Conservation (phyloP, 441 rosid genomes). For the Corymbia calophylla region DNA sequence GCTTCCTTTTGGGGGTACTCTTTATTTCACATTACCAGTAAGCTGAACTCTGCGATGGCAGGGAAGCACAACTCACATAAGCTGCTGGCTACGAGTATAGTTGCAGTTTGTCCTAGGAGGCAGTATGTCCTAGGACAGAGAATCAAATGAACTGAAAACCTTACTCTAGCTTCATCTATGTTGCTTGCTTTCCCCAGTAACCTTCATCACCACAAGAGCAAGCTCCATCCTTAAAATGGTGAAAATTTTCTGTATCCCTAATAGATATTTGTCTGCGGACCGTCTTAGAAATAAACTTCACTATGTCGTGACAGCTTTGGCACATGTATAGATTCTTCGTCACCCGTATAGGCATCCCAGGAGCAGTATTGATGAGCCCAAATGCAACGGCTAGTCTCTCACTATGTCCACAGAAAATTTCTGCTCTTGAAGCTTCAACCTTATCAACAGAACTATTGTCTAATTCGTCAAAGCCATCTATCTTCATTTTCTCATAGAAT, state of each 20-base stretch:
- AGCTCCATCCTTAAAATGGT: conserved; percentile 76
- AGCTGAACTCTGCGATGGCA: not conserved
- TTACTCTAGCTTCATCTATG: not conserved
- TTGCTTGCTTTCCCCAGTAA: conserved; percentile 19
- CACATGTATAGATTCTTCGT: conserved; percentile 90
- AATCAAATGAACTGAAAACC: not conserved
- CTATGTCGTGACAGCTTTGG: conserved; percentile 55
- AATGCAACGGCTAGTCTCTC: conserved; percentile 79
- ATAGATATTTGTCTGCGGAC: conserved; percentile 85
- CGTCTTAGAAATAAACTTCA: conserved; percentile 72
- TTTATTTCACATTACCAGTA: not conserved
- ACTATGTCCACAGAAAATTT: conserved; percentile 89
- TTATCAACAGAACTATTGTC: conserved; percentile 26
- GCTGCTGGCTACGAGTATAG: not conserved
- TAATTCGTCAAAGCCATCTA: conserved; percentile 22
- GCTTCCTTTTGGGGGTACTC: not conserved
- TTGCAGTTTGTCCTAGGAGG: not conserved
- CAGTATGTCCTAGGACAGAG: not conserved
- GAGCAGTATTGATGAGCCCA: conserved; percentile 69
- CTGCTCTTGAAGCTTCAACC: conserved; percentile 53
- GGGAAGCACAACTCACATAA: not conserved
- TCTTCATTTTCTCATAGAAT: conserved; percentile 66
- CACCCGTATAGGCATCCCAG: conserved; percentile 87
- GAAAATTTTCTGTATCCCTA: conserved; percentile 75
- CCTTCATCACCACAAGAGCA: conserved; percentile 78